Percentiles rank a stretch among this genome's conserved stretches.
Evolutionary conservation across 192 early-diverging fungal genomes (phyloP).

Genomic region (Phycomyces blakesleeanus): DNA sequence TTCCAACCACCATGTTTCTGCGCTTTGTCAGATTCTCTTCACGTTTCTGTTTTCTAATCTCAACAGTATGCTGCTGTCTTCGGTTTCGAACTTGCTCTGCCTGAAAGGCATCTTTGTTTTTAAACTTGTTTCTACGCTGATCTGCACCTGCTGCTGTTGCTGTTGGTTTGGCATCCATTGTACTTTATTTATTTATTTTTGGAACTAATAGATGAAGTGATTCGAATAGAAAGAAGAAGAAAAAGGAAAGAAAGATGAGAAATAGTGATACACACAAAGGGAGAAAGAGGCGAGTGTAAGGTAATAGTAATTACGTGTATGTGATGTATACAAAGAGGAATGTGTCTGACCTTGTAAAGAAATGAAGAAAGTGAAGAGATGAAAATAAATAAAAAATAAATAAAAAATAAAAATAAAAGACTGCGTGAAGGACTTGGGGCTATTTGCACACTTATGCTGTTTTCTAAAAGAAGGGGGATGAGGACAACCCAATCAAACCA

Average conservation of each 20-base stretch:
- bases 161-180: conserved; percentile 1
- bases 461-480: not conserved
- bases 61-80: conserved; percentile 42
- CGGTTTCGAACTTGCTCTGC: conserved; percentile 42
- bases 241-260: not conserved
- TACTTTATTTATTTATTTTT: not conserved
- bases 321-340: not conserved
- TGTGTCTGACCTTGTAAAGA: not conserved
- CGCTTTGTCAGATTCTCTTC: conserved; percentile 47
- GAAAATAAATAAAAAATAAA: conserved; percentile 9
- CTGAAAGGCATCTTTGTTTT: conserved; percentile 59
- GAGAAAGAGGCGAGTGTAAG: not conserved
- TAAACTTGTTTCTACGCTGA: conserved; percentile 45
- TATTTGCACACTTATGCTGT: not conserved
- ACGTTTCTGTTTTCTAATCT: conserved; percentile 46
- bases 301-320: not conserved
- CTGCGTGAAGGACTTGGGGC: not conserved
- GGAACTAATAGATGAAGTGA: not conserved
- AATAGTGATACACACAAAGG: no score
- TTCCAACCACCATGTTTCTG: conserved; percentile 35
- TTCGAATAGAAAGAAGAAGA: conserved; percentile 6
- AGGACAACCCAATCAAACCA: no score
- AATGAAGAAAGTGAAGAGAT: not conserved
- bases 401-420: not conserved
- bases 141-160: conserved; percentile 5